phyloP scores from a whole-genome alignment of 2,329 filamentous ascomycete species.

The Aspergillus fischeri region DNA sequence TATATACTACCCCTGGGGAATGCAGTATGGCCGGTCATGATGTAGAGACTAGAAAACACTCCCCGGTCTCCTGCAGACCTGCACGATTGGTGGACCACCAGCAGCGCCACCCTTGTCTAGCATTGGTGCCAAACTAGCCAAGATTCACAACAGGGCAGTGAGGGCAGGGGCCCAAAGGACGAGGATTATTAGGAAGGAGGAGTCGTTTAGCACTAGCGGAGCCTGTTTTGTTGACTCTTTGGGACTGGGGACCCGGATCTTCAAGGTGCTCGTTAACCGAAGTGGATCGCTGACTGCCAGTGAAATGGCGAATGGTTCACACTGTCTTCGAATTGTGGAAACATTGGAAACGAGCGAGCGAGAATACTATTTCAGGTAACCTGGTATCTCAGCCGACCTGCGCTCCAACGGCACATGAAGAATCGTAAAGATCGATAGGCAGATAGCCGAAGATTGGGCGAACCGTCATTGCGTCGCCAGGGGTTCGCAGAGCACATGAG shows the following conservation, averaged over 20 bases:
- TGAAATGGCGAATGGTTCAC: conserved; percentile 9
- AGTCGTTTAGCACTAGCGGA: neutral
- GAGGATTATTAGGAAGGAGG: neutral
- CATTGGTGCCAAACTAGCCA: neutral
- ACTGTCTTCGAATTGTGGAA: conserved; percentile 16
- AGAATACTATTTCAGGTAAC: conserved; percentile 22
- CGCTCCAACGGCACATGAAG: neutral
- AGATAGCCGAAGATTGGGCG: neutral
- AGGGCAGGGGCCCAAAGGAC: neutral
- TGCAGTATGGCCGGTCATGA: conserved; percentile 7
- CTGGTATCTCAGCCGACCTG: conserved; percentile 2
- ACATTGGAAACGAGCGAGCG: conserved; percentile 18
- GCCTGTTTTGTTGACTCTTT: neutral
- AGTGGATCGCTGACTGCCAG: conserved; percentile 17
- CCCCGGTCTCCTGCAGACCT: conserved; percentile 12
- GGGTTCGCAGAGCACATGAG: neutral
- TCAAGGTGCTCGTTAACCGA: conserved; percentile 13
- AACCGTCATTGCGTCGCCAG: neutral
- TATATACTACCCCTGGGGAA: conserved; percentile 36
- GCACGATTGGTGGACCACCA: conserved; percentile 6
- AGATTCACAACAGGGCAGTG: neutral
- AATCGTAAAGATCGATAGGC: neutral
- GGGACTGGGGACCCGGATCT: conserved; percentile 20
- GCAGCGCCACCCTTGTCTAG: neutral
- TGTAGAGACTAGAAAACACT: conserved; percentile 8